A percentile compares a stretch with the other conserved stretches of the same genome.
These are phyloP conservation scores for Perkinsus marinus DNA, from an alignment of 169 alveolate species.

Conservation along the genomic window DNA sequence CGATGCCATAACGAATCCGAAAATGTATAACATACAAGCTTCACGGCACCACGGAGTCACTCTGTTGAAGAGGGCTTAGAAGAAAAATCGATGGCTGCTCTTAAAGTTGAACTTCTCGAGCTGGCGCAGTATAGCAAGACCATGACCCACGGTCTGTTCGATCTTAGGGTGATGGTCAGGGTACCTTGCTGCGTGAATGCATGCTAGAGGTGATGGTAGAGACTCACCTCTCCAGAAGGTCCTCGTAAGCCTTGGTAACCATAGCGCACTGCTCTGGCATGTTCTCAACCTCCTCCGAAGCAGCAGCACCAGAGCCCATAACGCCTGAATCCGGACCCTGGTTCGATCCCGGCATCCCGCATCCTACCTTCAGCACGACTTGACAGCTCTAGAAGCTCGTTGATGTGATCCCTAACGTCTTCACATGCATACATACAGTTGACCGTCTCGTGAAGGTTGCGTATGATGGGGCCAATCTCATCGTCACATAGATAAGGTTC, in stretches of 20 bases:
- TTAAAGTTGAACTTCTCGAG: background rate
- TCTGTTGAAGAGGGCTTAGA: background rate
- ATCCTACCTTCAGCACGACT: background rate
- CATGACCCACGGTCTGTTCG: conserved; percentile 8
- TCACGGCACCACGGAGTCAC: background rate
- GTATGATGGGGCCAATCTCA: background rate
- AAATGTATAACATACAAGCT: background rate
- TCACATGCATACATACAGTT: conserved; percentile 5
- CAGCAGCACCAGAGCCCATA: background rate
- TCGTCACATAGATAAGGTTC: background rate
- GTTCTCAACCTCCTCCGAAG: background rate
- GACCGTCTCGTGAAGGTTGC: background rate
- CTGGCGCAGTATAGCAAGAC: conserved; percentile 1
- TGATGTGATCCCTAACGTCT: conserved; percentile 3
- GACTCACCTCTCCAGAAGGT: background rate
- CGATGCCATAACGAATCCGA: background rate
- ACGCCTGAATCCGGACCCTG: background rate
- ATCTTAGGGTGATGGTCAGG: conserved; percentile 2
- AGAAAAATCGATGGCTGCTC: conserved; percentile 6
- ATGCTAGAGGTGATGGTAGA: background rate
- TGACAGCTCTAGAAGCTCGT: background rate
- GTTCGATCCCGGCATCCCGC: background rate
- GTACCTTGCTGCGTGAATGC: background rate
- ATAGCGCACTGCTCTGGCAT: background rate
- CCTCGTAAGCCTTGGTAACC: background rate